Evolutionary conservation across 108 stramenopile genomes (phyloP).

Genomic region (Nannochloropsis granulata): DNA sequence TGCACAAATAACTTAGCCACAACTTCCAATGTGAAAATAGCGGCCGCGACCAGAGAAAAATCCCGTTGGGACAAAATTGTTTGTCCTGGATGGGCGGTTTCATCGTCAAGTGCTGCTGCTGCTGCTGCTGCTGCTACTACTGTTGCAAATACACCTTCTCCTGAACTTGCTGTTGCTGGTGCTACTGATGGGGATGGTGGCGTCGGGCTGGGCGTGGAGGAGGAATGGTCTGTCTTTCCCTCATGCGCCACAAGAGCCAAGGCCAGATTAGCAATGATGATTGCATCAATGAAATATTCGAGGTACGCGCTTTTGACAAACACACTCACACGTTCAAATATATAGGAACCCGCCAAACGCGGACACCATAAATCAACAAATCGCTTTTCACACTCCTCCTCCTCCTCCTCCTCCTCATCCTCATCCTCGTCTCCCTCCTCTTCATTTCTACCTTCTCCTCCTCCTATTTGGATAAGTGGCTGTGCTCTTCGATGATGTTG

Average conservation of each 20-base stretch:
- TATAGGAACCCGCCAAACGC: not conserved
- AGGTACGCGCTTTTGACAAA: not conserved
- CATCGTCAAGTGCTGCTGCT: not conserved
- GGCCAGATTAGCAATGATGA: not conserved
- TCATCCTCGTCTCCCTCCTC: not conserved
- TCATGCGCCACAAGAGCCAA: not conserved
- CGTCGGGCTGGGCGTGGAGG: not conserved
- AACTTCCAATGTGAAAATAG: not conserved
- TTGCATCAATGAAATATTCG: not conserved
- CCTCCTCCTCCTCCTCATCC: not conserved
- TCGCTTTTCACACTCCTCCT: not conserved
- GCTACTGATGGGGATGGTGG: not conserved
- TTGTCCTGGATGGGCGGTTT: not conserved
- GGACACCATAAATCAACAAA: not conserved
- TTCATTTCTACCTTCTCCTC: not conserved
- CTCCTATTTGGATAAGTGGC: not conserved
- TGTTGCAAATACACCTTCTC: not conserved
- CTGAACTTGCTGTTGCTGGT: not conserved
- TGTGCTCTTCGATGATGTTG: not conserved
- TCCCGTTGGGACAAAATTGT: not conserved
- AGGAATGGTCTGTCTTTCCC: not conserved
- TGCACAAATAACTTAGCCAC: not conserved
- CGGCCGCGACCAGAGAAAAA: not conserved
- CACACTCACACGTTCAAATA: not conserved
- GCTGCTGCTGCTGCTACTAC: not conserved